Base-by-base conservation (phyloP, 805 yeast genomes). In the Myxozyma monticola region DNA sequence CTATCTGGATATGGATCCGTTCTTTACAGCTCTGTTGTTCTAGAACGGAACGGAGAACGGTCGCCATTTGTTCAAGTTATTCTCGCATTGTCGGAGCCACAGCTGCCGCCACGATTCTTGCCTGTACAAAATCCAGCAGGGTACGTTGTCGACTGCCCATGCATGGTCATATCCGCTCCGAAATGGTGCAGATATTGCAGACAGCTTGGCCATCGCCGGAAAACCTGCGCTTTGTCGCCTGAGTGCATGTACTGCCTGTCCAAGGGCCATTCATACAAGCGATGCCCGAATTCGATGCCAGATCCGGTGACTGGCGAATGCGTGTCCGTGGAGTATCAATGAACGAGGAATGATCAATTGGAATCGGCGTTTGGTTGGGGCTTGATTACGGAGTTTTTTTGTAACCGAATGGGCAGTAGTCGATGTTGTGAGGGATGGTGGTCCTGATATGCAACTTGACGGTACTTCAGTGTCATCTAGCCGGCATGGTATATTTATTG, bases 171-270 rank as follows among this genome's bases (percentile, higher is more conserved):
- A 3, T 30, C 45, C 4, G 37, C 45, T 3, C 45, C 45, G 12
- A 41, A 31, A 22, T 41, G 45, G 45, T 41, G 45, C 30, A 41
- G 20, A 22, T 41, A 41, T 33, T 41, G 45, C 15, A 21, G 45
- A 18, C 20, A 24, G 31, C 37, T 41, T 12, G 45, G 45, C 3
- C 45, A 41, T 31, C 31, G 22, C n/a, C 28, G 45, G 26, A 12
- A 24, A 21, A 25, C 37, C 3, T 41, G 45, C 15, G 31, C 45
- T 22, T 37, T 22, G 14, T 37, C 45, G 6, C 45, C 45, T 4
- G 29, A 31, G 21, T 41, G 45, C 14, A 37, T 30, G 12, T 31
- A 41, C 22, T 41, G 45, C 9, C 9, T 41, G 37, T 41, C 45
- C 21, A 41, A 41, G 18, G 45, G 45, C 6, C 45, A 41, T 33